Base-by-base conservation (phyloP, 139 green algal species). In the Pleodorina starrii region DNA sequence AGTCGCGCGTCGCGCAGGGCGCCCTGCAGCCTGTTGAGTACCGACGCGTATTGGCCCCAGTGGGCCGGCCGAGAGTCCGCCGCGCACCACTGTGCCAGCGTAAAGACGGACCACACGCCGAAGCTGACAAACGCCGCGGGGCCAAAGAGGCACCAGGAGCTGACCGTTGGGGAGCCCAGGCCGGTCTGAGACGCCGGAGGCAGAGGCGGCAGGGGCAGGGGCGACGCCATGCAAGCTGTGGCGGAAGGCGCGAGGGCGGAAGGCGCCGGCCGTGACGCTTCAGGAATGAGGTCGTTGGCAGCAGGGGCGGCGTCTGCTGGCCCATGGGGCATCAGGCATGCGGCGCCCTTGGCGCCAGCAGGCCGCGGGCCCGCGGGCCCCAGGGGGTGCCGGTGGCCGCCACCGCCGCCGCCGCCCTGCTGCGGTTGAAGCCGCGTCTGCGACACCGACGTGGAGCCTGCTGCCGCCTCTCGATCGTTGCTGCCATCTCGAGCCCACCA, bases 1-100 rank as follows among this genome's bases (percentile, higher is more conserved):
- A 90, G 73, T 11, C 27, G 35, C 35, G 91, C 44, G 10, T 88
- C 83, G 5, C 75, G 42, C 74, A 94, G 42, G 23, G 89, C 38
- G 36, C 93, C 94, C 90, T 96, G 94, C 77, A 97, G 90, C 46
- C 90, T 73, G 86, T 97, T 97, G 59, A 97, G 90, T 19, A 95
- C 91, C 4, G 89, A 46, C 1, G 91, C 90, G 81, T 97, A 97
- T 21, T 83, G 85, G 36, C 95, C 95, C 94, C 94, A 97, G 63
- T 97, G 92, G 91, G 97, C 95, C n/a, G 95, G 95, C 25, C 95
- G 77, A 27, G 90, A 87, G 82, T 97, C 95, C 57, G 91, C 91
- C 88, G 81, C 25, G n/a, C 82, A 90, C 78, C 95, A 83, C 42
- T 95, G 50, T 77, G 97, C 85, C 84, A 97, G 32, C 42, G 89